These are phyloP conservation scores for Thermochaetoides thermophila DNA, from an alignment of 495 filamentous ascomycete species.

Conservation along the genomic window DNA sequence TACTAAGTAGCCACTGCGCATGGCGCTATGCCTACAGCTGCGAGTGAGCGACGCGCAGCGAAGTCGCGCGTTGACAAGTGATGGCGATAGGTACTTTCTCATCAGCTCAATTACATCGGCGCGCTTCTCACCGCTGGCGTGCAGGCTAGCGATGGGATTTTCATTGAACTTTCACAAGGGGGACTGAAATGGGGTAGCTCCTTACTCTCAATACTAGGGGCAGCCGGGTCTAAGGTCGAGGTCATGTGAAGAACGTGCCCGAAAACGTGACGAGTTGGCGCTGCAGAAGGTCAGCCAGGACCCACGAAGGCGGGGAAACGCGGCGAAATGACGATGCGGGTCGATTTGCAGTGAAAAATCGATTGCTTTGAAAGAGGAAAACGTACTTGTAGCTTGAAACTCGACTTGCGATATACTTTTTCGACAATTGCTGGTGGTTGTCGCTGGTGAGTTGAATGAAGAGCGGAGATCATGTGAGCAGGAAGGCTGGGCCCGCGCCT, in stretches of 20 bases:
- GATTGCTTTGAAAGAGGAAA: neutral
- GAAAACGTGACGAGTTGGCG: constrained; percentile 23
- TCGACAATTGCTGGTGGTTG: constrained; percentile 2
- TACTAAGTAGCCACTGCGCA: too few species aligned
- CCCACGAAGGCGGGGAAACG: constrained; percentile 2
- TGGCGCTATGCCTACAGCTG: too few species aligned
- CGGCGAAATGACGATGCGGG: constrained; percentile 3
- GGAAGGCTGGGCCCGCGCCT: constrained; percentile 12
- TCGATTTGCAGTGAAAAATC: neutral
- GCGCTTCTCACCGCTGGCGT: too few species aligned
- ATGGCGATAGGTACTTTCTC: too few species aligned
- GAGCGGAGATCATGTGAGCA: constrained; percentile 21
- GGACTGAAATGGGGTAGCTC: neutral
- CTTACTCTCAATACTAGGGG: constrained; percentile 15
- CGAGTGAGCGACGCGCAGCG: too few species aligned
- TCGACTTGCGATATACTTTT: constrained; percentile 2
- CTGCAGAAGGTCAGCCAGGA: constrained; percentile 12
- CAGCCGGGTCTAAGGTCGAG: constrained; percentile 20
- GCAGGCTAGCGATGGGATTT: too few species aligned
- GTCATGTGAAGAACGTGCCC: constrained; percentile 26
- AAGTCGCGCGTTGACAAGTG: too few species aligned
- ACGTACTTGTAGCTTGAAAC: constrained; percentile 12
- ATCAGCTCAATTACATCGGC: too few species aligned
- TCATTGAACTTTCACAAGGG: too few species aligned
- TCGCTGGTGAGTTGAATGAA: constrained; percentile 14